A percentile compares a stretch with the other conserved stretches of the same genome.
Evolutionary conservation across 2,329 filamentous ascomycete species (phyloP).

Genomic region (Alternaria burnsii): DNA sequence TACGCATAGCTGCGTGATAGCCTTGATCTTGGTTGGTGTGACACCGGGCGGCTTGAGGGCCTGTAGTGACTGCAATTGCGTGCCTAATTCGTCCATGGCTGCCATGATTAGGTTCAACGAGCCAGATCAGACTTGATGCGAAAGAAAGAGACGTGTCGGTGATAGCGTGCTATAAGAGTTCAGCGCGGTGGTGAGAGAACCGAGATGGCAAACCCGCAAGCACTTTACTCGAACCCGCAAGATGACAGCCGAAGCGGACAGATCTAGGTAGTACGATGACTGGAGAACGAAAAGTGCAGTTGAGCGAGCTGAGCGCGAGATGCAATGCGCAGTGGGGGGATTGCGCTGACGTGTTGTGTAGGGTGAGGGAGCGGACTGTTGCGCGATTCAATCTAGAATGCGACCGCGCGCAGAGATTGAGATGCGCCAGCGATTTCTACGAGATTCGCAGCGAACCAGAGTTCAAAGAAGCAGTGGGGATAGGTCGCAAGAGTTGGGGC

Average conservation of each 20-base stretch:
- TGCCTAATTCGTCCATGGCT: constrained; percentile 89
- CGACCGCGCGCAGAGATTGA: constrained; percentile 32
- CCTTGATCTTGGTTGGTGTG: constrained; percentile 88
- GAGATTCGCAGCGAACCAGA: constrained; percentile 31
- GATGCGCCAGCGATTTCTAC: constrained; percentile 29
- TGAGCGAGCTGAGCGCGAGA: constrained; percentile 28
- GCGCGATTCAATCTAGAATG: constrained; percentile 36
- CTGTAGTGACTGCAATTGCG: constrained; percentile 90
- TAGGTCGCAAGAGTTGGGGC: constrained; percentile 23
- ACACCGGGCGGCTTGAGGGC: constrained; percentile 91
- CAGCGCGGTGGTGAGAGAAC: constrained; percentile 26
- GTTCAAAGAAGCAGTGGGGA: constrained; percentile 30
- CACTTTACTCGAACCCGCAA: constrained; percentile 37
- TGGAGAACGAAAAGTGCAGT: constrained; percentile 33
- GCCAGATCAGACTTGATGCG: constrained; percentile 32
- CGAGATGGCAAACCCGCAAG: constrained; percentile 36
- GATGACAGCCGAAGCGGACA: constrained; percentile 29
- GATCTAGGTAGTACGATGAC: constrained; percentile 41
- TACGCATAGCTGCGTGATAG: constrained; percentile 86
- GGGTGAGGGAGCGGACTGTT: constrained; percentile 30
- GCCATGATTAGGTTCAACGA: constrained; percentile 59
- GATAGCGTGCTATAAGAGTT: constrained; percentile 16
- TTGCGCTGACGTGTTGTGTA: constrained; percentile 30
- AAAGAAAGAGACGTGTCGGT: constrained; percentile 25
- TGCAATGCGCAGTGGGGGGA: constrained; percentile 28